Conservation (phyloP, 148 eudicot genomes). For the Cornus controversa region DNA sequence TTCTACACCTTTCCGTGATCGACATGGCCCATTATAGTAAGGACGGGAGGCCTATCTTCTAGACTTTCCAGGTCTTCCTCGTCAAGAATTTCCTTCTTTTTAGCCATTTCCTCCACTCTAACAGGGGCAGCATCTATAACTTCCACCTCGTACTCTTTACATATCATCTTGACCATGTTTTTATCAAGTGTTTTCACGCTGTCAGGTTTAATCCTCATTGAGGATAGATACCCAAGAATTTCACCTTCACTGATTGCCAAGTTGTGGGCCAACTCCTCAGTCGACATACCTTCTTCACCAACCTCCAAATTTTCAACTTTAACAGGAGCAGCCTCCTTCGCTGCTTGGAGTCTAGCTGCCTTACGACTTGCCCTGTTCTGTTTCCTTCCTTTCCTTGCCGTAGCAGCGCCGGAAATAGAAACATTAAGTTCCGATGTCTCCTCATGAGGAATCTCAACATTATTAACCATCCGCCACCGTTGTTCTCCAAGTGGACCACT, state of each 20-base stretch:
- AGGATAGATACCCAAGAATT: conserved; percentile 70
- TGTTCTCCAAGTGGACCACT: conserved; percentile 53
- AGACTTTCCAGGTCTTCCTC: conserved; percentile 81
- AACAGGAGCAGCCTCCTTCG: conserved; percentile 87
- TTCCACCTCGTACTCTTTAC: conserved; percentile 80
- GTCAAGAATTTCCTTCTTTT: conserved; percentile 78
- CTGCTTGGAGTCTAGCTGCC: conserved; percentile 93
- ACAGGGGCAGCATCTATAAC: conserved; percentile 63
- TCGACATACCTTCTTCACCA: conserved; percentile 80
- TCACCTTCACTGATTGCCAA: conserved; percentile 96
- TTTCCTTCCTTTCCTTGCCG: conserved; percentile 78
- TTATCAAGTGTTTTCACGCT: conserved; percentile 80
- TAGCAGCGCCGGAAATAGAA: conserved; percentile 53
- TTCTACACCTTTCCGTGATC: conserved; percentile 92
- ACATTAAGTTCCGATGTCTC: conserved; percentile 71
- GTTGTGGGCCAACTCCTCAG: conserved; percentile 78
- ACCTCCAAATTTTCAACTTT: conserved; percentile 89
- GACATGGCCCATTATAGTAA: conserved; percentile 99
- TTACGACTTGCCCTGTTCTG: conserved; percentile 92
- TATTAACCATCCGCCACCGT: conserved; percentile 55
- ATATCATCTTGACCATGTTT: conserved; percentile 92
- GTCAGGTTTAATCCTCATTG: conserved; percentile 83
- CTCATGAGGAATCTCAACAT: conserved; percentile 56
- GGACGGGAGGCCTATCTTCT: conserved; percentile 91
- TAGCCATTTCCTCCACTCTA: conserved; percentile 84